phyloP scores from a whole-genome alignment of 139 green algal species.

The Pleodorina starrii region DNA sequence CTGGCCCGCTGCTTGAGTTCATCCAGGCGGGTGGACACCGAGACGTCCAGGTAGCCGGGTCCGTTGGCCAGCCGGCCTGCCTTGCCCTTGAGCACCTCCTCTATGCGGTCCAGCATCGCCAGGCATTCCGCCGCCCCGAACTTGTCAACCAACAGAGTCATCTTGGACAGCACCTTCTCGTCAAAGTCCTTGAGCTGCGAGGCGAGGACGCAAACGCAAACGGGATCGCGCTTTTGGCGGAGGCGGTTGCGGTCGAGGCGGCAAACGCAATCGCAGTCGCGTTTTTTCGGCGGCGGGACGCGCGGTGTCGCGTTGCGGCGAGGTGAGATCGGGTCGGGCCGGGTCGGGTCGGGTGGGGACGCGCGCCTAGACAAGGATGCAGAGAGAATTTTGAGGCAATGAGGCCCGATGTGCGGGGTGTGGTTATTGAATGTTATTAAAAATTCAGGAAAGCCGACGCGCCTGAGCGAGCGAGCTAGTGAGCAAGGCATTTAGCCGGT shows the following conservation, averaged over 20 bases:
- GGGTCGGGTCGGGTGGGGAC: too few relatives aligned
- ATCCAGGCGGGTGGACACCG: conserved; percentile 38
- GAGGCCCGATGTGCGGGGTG: not conserved
- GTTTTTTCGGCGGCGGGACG: too few relatives aligned
- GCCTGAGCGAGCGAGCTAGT: not conserved
- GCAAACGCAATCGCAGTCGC: too few relatives aligned
- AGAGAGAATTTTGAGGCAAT: too few relatives aligned
- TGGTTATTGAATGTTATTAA: not conserved
- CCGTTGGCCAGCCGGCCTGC: conserved; percentile 41
- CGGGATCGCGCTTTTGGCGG: too few relatives aligned
- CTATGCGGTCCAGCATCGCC: conserved; percentile 46
- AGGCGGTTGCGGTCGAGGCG: not conserved
- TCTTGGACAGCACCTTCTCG: conserved; percentile 49
- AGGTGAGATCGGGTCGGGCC: too few relatives aligned
- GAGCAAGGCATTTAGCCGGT: too few relatives aligned
- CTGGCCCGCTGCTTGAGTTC: conserved; percentile 49
- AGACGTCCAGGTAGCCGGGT: conserved; percentile 47
- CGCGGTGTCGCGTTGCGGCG: too few relatives aligned
- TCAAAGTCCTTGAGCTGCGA: conserved; percentile 51
- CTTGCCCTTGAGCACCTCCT: conserved; percentile 49
- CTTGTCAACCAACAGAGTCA: conserved; percentile 47
- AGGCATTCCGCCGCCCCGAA: conserved; percentile 43
- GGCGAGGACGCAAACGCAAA: too few relatives aligned
- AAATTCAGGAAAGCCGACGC: not conserved
- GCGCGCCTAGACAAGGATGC: too few relatives aligned